Percentiles rank a stretch among this genome's conserved stretches.
These are phyloP conservation scores for Euryodendron excelsum DNA, from an alignment of 148 eudicot species.

Conservation along the genomic window DNA sequence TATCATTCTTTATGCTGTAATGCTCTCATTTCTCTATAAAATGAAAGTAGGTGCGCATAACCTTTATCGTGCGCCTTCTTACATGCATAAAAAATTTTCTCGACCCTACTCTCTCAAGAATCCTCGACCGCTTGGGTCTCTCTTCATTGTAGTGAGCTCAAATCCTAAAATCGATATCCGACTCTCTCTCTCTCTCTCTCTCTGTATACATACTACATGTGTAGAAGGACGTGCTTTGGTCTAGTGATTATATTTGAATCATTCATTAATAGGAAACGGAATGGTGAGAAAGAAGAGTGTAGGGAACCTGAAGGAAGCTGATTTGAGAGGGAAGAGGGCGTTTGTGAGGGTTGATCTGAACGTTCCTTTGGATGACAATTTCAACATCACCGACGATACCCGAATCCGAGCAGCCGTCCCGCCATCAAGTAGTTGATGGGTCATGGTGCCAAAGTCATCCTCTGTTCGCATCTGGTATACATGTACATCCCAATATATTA, in stretches of 20 bases:
- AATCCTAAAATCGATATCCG: too few species aligned
- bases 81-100: too few species aligned
- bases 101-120: too few species aligned
- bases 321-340: slow-evolving; percentile 78
- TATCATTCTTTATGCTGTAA: too few species aligned
- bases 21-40: too few species aligned
- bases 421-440: slow-evolving; percentile 46
- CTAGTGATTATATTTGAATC: not conserved
- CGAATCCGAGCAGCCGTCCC: slow-evolving; percentile 54
- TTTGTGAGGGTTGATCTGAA: slow-evolving; percentile 77
- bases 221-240: not conserved
- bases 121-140: too few species aligned
- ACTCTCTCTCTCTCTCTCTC: not conserved
- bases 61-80: too few species aligned
- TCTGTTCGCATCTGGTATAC: slow-evolving; percentile 55
- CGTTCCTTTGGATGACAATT: slow-evolving; percentile 71
- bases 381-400: slow-evolving; percentile 69
- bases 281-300: slow-evolving; percentile 84
- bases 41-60: too few species aligned
- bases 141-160: too few species aligned
- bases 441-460: slow-evolving; percentile 49
- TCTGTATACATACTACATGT: too few species aligned
- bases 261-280: not conserved
- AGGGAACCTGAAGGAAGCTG: slow-evolving; percentile 58
- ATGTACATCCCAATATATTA: too few species aligned